These are phyloP conservation scores for Aspergillus sclerotiicarbonarius DNA, from an alignment of 495 filamentous ascomycete genomes.

Conservation along the genomic window DNA sequence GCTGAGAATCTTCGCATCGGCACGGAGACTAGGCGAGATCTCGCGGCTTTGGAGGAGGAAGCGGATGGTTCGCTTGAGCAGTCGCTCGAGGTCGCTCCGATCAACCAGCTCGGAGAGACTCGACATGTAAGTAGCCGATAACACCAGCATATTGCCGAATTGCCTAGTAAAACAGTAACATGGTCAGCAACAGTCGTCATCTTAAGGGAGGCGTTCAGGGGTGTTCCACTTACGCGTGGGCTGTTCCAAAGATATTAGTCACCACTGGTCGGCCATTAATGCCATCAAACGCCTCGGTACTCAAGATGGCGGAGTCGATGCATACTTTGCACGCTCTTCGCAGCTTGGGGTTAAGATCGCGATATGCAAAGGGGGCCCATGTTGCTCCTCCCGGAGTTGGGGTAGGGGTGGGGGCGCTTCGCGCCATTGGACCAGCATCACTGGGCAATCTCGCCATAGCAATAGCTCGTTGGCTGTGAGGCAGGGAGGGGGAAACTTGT, in stretches of 20 bases:
- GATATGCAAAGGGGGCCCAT: slow-evolving; percentile 10
- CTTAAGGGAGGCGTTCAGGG: neutral
- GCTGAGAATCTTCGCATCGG: slow-evolving; percentile 66
- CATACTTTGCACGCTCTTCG: slow-evolving; percentile 52
- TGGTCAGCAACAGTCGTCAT: slow-evolving; percentile 1
- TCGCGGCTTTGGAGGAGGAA: slow-evolving; percentile 63
- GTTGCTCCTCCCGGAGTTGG: slow-evolving; percentile 14
- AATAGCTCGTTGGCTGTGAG: slow-evolving; percentile 22
- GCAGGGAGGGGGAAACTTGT: slow-evolving; percentile 31
- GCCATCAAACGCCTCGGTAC: slow-evolving; percentile 83
- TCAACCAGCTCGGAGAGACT: slow-evolving; percentile 53
- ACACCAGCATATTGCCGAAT: slow-evolving; percentile 92
- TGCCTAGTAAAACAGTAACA: slow-evolving; percentile 54
- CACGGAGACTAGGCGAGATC: slow-evolving; percentile 63
- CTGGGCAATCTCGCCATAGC: slow-evolving; percentile 37
- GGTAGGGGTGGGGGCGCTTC: neutral
- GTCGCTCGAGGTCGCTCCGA: slow-evolving; percentile 43
- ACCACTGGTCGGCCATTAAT: slow-evolving; percentile 68
- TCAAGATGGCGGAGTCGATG: slow-evolving; percentile 75
- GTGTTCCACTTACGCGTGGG: slow-evolving; percentile 87
- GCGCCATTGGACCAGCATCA: slow-evolving; percentile 30
- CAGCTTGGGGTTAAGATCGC: slow-evolving; percentile 42
- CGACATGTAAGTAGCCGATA: slow-evolving; percentile 73
- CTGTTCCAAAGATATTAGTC: slow-evolving; percentile 93
- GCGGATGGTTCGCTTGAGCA: slow-evolving; percentile 62